These are phyloP conservation scores for Astrothelium macrocarpum DNA, from an alignment of 495 filamentous ascomycete genomes.

Conservation along the genomic window DNA sequence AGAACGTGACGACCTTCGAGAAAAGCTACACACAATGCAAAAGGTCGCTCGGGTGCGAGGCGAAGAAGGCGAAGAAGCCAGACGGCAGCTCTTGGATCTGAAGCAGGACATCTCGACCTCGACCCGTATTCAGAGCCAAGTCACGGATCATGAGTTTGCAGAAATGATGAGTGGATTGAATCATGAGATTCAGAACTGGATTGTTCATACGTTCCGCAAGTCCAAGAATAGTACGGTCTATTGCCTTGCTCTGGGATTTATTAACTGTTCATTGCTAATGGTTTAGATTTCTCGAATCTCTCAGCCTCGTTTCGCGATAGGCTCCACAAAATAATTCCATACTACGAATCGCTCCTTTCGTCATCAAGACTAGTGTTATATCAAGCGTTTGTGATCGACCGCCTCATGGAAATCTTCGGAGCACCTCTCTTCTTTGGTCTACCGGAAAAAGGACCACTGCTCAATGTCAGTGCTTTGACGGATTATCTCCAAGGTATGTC, in stretches of 20 bases:
- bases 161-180: conserved; percentile 23
- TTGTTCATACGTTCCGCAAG: conserved; percentile 29
- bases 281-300: conserved; percentile 16
- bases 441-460: conserved; percentile 17
- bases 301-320: conserved; percentile 5
- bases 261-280: not conserved
- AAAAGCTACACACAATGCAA: conserved; percentile 15
- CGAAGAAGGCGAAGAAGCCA: conserved; percentile 18
- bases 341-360: conserved; percentile 16
- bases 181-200: conserved; percentile 31
- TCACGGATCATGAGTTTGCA: conserved; percentile 25
- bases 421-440: conserved; percentile 23
- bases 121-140: conserved; percentile 25
- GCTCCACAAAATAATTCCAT: conserved; percentile 13
- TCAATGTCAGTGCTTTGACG: conserved; percentile 9
- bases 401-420: conserved; percentile 28
- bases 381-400: conserved; percentile 24
- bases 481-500: conserved; percentile 11
- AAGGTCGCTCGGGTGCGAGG: conserved; percentile 15
- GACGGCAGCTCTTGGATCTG: conserved; percentile 25
- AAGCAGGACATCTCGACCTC: conserved; percentile 28
- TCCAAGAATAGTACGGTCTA: conserved; percentile 11
- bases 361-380: conserved; percentile 22
- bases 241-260: not conserved
- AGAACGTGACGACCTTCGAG: conserved; percentile 6